These are phyloP conservation scores for Drechslerella dactyloides DNA, from an alignment of 2,329 filamentous ascomycete species.

Conservation along the genomic window DNA sequence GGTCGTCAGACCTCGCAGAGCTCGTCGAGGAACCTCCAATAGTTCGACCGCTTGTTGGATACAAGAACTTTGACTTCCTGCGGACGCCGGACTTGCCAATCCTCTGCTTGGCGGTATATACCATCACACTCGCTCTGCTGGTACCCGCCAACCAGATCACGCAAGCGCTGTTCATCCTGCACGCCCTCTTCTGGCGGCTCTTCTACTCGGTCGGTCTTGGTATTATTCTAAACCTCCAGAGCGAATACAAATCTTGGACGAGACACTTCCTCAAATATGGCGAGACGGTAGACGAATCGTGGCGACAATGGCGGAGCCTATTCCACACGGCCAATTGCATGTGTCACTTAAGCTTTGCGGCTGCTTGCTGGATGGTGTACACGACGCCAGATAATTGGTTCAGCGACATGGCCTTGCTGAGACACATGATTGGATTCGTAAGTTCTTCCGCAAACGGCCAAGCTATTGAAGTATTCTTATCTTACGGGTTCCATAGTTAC, in stretches of 20 bases:
- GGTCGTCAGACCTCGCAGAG: conserved; percentile 44
- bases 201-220: conserved; percentile 93
- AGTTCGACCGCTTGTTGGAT: conserved; percentile 75
- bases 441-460: conserved; percentile 9
- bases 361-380: conserved; percentile 97
- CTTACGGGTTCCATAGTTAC: conserved; percentile 57
- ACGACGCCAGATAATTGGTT: conserved; percentile 82
- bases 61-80: conserved; percentile 74
- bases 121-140: conserved; percentile 73
- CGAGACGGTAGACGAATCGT: conserved; percentile 86
- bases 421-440: conserved; percentile 79
- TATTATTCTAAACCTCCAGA: conserved; percentile 82
- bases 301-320: conserved; percentile 96
- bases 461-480: neutral
- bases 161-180: conserved; percentile 78
- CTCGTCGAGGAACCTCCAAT: conserved; percentile 56
- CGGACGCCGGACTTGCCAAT: conserved; percentile 39
- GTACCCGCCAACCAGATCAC: conserved; percentile 78
- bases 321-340: conserved; percentile 92
- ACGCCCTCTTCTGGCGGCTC: conserved; percentile 81
- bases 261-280: conserved; percentile 97
- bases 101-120: conserved; percentile 66
- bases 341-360: conserved; percentile 86
- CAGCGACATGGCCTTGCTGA: conserved; percentile 81
- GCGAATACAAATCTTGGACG: conserved; percentile 90